Evolutionary conservation across 2,329 filamentous ascomycete genomes (phyloP).

Genomic region (Drechslerella coelobrocha): DNA sequence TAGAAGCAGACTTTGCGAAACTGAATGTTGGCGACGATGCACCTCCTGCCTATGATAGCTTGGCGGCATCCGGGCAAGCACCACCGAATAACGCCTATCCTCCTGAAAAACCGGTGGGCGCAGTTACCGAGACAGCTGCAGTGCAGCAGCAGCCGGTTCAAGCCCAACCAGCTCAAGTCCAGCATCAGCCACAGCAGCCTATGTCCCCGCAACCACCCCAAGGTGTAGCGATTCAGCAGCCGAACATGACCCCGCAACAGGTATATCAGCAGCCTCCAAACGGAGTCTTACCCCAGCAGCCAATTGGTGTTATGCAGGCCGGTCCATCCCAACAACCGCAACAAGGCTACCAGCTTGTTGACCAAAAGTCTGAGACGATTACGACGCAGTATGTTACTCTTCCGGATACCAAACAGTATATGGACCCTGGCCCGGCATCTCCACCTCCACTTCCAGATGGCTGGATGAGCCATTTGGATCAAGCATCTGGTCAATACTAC

Average conservation of each 20-base stretch:
- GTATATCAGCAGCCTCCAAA: slow-evolving; percentile 52
- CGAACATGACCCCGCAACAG: slow-evolving; percentile 51
- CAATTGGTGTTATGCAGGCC: slow-evolving; percentile 60
- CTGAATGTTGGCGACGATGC: slow-evolving; percentile 73
- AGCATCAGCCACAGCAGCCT: slow-evolving; percentile 36
- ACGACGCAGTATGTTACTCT: slow-evolving; percentile 58
- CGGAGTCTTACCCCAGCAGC: slow-evolving; percentile 56
- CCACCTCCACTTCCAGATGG: slow-evolving; percentile 94
- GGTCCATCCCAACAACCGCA: slow-evolving; percentile 63
- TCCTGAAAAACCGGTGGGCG: slow-evolving; percentile 21
- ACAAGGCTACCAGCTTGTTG: slow-evolving; percentile 58
- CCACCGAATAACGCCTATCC: slow-evolving; percentile 42
- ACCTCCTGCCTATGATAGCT: slow-evolving; percentile 92
- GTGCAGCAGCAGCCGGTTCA: slow-evolving; percentile 11
- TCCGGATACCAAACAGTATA: slow-evolving; percentile 60
- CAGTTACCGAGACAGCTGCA: slow-evolving; percentile 7
- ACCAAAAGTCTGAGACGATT: slow-evolving; percentile 59
- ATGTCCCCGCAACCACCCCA: slow-evolving; percentile 48
- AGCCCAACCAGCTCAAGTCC: slow-evolving; percentile 22
- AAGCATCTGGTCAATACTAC: slow-evolving; percentile 96
- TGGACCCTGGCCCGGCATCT: slow-evolving; percentile 71
- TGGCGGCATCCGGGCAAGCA: slow-evolving; percentile 58
- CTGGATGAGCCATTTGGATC: slow-evolving; percentile 96
- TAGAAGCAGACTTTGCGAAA: slow-evolving; percentile 54
- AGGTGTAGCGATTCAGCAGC: slow-evolving; percentile 47